Conservation (phyloP, 805 yeast species). For the Isabelozyma heimii region DNA sequence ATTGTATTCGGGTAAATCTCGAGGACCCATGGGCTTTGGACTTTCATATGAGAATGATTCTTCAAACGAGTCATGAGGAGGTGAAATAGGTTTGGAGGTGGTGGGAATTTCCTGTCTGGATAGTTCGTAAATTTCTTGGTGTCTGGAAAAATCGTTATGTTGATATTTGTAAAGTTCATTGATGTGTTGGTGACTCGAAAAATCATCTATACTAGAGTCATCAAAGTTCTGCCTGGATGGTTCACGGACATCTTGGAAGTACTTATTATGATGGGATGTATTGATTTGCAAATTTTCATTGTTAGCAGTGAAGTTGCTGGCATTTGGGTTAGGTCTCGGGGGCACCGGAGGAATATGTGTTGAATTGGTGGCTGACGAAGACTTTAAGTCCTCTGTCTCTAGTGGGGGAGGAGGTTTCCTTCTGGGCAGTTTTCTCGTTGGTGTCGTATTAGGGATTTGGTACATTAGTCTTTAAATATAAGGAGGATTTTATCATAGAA, state of each 20-base stretch:
- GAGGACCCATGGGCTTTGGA: slow-evolving; percentile 41
- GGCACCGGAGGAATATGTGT: slow-evolving; percentile 1
- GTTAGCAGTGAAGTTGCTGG: neutral
- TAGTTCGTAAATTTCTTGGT: neutral
- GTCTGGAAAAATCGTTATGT: neutral
- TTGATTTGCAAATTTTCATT: neutral
- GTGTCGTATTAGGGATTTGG: neutral
- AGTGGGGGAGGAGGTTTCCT: slow-evolving; percentile 25
- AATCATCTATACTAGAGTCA: too few species aligned
- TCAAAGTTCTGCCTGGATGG: too few species aligned
- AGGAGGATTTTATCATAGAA: neutral
- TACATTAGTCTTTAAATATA: neutral
- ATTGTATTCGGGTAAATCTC: slow-evolving; percentile 34
- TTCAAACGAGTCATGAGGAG: slow-evolving; percentile 9
- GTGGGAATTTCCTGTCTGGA: neutral
- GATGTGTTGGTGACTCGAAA: too few species aligned
- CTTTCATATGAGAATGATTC: slow-evolving; percentile 24
- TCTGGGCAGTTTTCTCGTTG: slow-evolving; percentile 15
- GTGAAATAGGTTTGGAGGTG: neutral
- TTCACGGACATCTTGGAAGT: too few species aligned
- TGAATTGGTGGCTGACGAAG: neutral
- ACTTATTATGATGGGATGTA: neutral
- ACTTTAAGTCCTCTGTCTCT: neutral
- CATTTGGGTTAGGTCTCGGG: neutral
- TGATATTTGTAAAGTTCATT: neutral